Percentiles rank a stretch among this genome's conserved stretches.
Conservation (phyloP, 169 alveolate species). For the Haemoproteus tartakovskyi region DNA sequence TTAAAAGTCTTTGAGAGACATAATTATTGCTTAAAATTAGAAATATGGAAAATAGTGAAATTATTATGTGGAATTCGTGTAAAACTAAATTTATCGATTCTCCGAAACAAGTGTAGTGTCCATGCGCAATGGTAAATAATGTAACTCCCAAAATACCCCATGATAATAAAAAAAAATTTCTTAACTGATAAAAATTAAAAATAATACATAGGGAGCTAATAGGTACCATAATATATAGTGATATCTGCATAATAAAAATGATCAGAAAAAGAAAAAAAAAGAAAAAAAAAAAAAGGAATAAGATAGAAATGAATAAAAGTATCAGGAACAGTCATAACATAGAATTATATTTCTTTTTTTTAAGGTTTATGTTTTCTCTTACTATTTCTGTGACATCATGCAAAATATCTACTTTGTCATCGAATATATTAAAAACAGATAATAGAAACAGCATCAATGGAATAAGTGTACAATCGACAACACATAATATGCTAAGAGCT, state of each 20-base stretch:
- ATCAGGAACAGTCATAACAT: too few species aligned
- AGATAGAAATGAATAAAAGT: neutral
- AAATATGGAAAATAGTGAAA: constrained; percentile 7
- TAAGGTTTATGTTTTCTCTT: neutral
- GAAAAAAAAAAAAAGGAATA: neutral
- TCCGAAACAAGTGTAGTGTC: neutral
- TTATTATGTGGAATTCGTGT: neutral
- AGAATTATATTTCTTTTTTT: too few species aligned
- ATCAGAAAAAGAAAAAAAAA: too few species aligned
- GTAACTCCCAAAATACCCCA: constrained; percentile 10
- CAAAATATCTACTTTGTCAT: neutral
- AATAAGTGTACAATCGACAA: constrained; percentile 41
- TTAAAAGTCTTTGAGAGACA: constrained; percentile 16
- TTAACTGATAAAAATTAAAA: constrained; percentile 14
- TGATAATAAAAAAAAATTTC: constrained; percentile 12
- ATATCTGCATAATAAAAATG: too few species aligned
- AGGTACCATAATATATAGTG: constrained; percentile 42
- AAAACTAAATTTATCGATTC: neutral
- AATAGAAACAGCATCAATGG: constrained; percentile 15
- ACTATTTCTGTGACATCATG: constrained; percentile 1
- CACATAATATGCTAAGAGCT: constrained; percentile 32
- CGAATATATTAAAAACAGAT: constrained; percentile 9
- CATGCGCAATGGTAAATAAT: constrained; percentile 30
- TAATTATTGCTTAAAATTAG: constrained; percentile 15
- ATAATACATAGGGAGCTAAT: constrained; percentile 13